Conservation (phyloP, 2,329 filamentous ascomycete genomes). For the Fusarium zealandicum region DNA sequence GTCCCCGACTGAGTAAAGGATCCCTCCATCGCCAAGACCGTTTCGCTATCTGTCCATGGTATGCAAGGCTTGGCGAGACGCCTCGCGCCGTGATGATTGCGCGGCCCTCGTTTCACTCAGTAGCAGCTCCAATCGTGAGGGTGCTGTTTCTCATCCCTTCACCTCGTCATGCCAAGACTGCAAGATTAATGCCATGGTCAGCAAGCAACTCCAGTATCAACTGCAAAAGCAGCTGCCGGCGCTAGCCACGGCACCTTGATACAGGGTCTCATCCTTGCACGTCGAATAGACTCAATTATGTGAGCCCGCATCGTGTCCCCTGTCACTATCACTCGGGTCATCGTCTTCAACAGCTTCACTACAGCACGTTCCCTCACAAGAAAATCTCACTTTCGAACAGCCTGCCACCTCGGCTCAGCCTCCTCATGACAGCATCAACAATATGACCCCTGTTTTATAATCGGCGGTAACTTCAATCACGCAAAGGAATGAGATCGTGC, state of each 20-base stretch:
- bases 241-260: neutral
- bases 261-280: neutral
- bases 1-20: slow-evolving; percentile 23
- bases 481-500: neutral
- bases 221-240: neutral
- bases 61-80: slow-evolving; percentile 23
- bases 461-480: neutral
- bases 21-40: slow-evolving; percentile 18
- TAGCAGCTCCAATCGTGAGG: too few relatives aligned
- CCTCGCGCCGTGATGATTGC: slow-evolving; percentile 27
- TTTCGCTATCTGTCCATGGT: slow-evolving; percentile 3
- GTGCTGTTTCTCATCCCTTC: too few relatives aligned
- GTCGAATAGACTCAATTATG: slow-evolving; percentile 8
- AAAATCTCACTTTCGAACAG: slow-evolving; percentile 1
- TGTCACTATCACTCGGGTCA: neutral
- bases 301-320: neutral
- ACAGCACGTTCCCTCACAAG: neutral
- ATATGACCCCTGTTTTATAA: neutral
- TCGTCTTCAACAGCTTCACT: neutral
- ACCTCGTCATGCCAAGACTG: neutral
- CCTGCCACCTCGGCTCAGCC: slow-evolving; percentile 35
- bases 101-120: too few relatives aligned
- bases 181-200: too few relatives aligned
- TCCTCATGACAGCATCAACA: slow-evolving; percentile 3
- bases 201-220: too few relatives aligned